A percentile compares a stretch with the other conserved stretches of the same genome.
Conservation (phyloP, 2,329 filamentous ascomycete genomes). For the Alternaria tenuissima region DNA sequence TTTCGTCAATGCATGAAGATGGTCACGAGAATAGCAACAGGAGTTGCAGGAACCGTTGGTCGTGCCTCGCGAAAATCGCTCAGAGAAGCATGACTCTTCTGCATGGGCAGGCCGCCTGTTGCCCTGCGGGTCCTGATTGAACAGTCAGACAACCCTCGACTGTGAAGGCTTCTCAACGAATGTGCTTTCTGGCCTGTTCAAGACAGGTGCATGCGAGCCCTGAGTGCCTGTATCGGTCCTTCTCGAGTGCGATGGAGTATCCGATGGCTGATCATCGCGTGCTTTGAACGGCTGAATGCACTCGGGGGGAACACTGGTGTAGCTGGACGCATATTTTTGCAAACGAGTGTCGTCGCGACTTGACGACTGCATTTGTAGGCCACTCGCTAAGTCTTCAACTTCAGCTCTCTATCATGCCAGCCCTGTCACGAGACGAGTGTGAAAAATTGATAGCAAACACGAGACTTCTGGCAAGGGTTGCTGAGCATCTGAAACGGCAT, state of each 20-base stretch:
- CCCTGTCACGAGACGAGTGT: slow-evolving; percentile 25
- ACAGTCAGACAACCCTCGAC: slow-evolving; percentile 28
- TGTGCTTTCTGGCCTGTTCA: slow-evolving; percentile 26
- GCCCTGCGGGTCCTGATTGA: slow-evolving; percentile 42
- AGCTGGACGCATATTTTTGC: slow-evolving; percentile 26
- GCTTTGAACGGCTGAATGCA: slow-evolving; percentile 19
- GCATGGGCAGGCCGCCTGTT: slow-evolving; percentile 32
- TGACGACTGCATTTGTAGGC: slow-evolving; percentile 16
- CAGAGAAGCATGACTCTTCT: slow-evolving; percentile 42
- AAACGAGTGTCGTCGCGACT: slow-evolving; percentile 24
- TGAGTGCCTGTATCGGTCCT: slow-evolving; percentile 26
- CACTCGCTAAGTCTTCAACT: slow-evolving; percentile 31
- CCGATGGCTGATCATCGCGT: slow-evolving; percentile 28
- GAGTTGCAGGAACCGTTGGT: slow-evolving; percentile 30
- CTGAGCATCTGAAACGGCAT: slow-evolving; percentile 38
- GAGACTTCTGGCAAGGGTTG: slow-evolving; percentile 23
- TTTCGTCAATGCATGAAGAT: slow-evolving; percentile 24
- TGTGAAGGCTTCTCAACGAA: slow-evolving; percentile 34
- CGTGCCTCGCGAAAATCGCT: slow-evolving; percentile 35
- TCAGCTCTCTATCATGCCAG: slow-evolving; percentile 36
- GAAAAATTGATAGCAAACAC: slow-evolving; percentile 21
- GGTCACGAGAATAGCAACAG: slow-evolving; percentile 42
- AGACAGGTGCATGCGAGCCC: slow-evolving; percentile 38
- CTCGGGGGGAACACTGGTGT: slow-evolving; percentile 8
- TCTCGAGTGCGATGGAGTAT: slow-evolving; percentile 19